A percentile compares a stretch with the other conserved stretches of the same genome.
Evolutionary conservation across 1,139 yeast genomes (phyloP).

Genomic region (Kodamaea ohmeri): DNA sequence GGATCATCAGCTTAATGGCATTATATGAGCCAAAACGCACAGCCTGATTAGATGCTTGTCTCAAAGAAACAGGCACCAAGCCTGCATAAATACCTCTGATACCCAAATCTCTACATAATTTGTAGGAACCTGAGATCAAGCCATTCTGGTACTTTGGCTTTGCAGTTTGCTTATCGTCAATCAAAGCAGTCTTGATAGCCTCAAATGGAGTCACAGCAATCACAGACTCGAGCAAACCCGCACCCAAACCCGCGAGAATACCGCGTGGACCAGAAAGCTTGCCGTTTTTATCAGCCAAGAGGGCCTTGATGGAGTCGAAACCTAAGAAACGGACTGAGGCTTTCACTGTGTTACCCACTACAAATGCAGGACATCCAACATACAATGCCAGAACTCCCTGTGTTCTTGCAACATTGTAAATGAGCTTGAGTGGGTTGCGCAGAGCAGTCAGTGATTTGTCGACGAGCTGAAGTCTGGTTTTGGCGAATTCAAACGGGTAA

Average conservation of each 20-base stretch:
- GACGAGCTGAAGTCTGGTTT: conserved; percentile 84
- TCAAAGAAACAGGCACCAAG: conserved; percentile 83
- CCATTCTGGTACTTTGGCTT: conserved; percentile 78
- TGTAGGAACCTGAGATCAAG: conserved; percentile 56
- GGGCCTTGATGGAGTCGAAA: conserved; percentile 77
- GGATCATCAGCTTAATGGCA: conserved; percentile 77
- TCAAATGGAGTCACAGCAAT: conserved; percentile 96
- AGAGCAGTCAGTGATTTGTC: conserved; percentile 67
- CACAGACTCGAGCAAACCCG: conserved; percentile 88
- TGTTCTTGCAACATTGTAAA: conserved; percentile 65
- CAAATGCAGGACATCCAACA: conserved; percentile 97
- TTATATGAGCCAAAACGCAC: conserved; percentile 93
- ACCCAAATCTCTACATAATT: conserved; percentile 74
- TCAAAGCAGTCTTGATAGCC: conserved; percentile 92
- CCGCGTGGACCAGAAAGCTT: conserved; percentile 87
- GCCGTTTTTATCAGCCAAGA: conserved; percentile 80
- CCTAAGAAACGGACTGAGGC: conserved; percentile 94
- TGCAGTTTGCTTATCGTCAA: conserved; percentile 81
- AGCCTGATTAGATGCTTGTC: conserved; percentile 95
- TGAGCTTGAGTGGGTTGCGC: conserved; percentile 78
- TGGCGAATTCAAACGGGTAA: conserved; percentile 96
- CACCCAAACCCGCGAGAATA: conserved; percentile 92
- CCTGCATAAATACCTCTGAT: conserved; percentile 84
- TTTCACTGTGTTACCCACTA: conserved; percentile 92
- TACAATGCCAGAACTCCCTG: conserved; percentile 83